Evolutionary conservation across 2,329 filamentous ascomycete species (phyloP).

Genomic region (Ophiostoma piceae): DNA sequence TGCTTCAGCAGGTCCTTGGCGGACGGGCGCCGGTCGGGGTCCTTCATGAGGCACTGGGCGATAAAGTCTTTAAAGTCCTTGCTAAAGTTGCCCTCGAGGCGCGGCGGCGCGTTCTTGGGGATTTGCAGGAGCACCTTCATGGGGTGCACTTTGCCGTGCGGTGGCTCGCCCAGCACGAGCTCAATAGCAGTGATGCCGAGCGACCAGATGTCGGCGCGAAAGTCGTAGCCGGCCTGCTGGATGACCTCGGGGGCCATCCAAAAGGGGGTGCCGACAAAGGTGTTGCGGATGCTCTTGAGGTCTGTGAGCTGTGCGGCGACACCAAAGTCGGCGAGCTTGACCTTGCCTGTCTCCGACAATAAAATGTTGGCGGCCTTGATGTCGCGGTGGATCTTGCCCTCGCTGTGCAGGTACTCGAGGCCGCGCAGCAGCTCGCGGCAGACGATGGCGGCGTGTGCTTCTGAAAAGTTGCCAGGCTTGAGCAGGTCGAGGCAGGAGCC

Average conservation of each 20-base stretch:
- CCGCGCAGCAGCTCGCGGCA: slow-evolving; percentile 86
- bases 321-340: slow-evolving; percentile 95
- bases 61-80: slow-evolving; percentile 94
- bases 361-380: slow-evolving; percentile 96
- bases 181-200: slow-evolving; percentile 89
- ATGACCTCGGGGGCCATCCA: slow-evolving; percentile 98
- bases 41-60: slow-evolving; percentile 83
- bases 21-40: slow-evolving; percentile 75
- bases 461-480: slow-evolving; percentile 82
- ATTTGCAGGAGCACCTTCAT: slow-evolving; percentile 94
- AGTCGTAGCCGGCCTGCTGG: slow-evolving; percentile 75
- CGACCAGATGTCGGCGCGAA: slow-evolving; percentile 92
- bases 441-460: slow-evolving; percentile 88
- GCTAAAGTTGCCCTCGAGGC: slow-evolving; percentile 79
- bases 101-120: slow-evolving; percentile 78
- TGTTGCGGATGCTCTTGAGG: slow-evolving; percentile 95
- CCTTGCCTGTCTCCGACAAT: slow-evolving; percentile 83
- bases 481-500: slow-evolving; percentile 92
- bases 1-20: slow-evolving; percentile 85
- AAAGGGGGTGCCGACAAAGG: slow-evolving; percentile 94
- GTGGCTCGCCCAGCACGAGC: slow-evolving; percentile 82
- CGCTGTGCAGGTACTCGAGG: slow-evolving; percentile 85
- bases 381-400: slow-evolving; percentile 93
- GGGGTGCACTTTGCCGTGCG: slow-evolving; percentile 75
- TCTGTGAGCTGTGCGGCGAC: slow-evolving; percentile 95